These are phyloP conservation scores for Penicillium sp. DNA, from an alignment of 2,329 filamentous ascomycete genomes.

Conservation along the genomic window DNA sequence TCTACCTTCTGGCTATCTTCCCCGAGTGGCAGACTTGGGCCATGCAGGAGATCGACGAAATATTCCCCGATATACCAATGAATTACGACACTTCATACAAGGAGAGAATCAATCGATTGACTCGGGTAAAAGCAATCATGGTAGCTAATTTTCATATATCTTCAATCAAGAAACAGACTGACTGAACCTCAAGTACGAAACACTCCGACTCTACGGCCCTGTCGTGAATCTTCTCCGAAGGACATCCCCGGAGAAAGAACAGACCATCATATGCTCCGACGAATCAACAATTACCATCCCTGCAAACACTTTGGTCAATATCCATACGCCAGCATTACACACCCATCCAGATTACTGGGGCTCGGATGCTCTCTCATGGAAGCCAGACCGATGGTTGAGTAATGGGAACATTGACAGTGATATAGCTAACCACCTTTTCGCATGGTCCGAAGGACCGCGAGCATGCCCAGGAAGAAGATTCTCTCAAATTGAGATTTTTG, in stretches of 20 bases:
- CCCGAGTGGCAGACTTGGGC: background rate
- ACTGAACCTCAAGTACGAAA: background rate
- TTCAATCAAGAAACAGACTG: background rate
- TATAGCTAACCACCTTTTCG: background rate
- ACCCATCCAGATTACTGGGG: background rate
- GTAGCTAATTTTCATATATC: background rate
- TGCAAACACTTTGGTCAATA: background rate
- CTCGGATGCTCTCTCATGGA: background rate
- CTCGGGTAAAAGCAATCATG: background rate
- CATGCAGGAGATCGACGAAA: background rate
- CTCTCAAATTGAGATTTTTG: background rate
- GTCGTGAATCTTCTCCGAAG: background rate
- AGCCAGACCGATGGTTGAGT: background rate
- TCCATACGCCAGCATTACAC: background rate
- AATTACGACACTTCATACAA: background rate
- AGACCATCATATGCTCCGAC: background rate
- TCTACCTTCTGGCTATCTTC: background rate
- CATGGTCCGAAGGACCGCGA: background rate
- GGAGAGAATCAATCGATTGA: background rate
- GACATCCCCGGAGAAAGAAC: background rate
- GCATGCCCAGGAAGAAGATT: background rate
- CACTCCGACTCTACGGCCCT: background rate
- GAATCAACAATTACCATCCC: background rate
- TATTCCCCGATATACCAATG: background rate
- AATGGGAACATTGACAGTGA: background rate